Evolutionary conservation across 257 asterid species (phyloP), one percentile per base, ranked within the genome.

Genomic region (Rhazya stricta): DNA sequence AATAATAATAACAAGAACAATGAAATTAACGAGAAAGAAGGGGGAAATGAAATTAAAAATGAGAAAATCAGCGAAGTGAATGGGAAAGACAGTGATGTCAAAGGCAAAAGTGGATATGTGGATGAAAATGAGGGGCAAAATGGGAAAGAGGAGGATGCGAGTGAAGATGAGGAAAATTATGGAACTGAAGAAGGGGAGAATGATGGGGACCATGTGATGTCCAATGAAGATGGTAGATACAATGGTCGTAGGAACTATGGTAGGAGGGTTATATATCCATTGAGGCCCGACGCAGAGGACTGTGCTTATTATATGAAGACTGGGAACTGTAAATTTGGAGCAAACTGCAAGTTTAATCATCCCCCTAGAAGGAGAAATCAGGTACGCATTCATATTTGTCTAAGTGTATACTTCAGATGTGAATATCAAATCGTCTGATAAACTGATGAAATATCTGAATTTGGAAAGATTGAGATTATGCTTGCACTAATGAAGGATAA

Each of bases 261-360:
- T 74, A 79, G 79, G 89, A 85, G 71, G 81, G 29, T 42, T 71
- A 77, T 53, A 76, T 94, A 89, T 81, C 98, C 99, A 0, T 30
- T 86, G 85, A 85, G 99, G 81, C 90, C 92, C 25, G 99, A 90
- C 73, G 96, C 96, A 0, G 97, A 87, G 83, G 99, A 91, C 80
- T 95, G 99, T 71, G 51, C 94, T 0, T 95, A 50, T 81, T 95
- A 85, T 71, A 76, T 91, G 94, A 92, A 86, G 78, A 88, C 86
- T 3, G 96, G 96, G 61, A 80, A 85, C 61, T 95, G 98, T 81
- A 95, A 95, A 85, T 95, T 86, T 76, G 99, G 97, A 32, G 56
- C 81, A 45, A 76, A 80, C 82, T 95, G 99, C 96, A 92, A 91
- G 91, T 95, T 89, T 78, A 95, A 91, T 83, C 99, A 95, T 65